Percentiles rank a stretch among this genome's conserved stretches.
Evolutionary conservation across 2,329 filamentous ascomycete genomes (phyloP).

Genomic region (Aspergillus arachidicola): DNA sequence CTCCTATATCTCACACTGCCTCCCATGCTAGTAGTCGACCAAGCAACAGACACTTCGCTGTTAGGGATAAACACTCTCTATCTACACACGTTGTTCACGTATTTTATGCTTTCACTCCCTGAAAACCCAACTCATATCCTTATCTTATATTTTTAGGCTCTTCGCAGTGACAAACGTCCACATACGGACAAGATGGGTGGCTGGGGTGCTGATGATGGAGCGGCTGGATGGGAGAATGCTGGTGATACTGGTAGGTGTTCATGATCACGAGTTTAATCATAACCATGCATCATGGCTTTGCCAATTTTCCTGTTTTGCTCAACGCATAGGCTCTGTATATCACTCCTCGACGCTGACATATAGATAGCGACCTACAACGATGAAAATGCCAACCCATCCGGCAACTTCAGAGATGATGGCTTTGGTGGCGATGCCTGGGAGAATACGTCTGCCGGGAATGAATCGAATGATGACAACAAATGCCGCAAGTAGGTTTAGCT

Average conservation of each 20-base stretch:
- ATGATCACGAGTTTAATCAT: neutral
- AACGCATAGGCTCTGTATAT: too few relatives aligned
- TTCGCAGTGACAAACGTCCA: neutral
- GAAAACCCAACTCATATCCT: neutral
- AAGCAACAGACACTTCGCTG: neutral
- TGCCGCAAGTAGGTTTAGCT: conserved; percentile 42
- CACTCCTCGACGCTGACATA: neutral
- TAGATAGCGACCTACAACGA: conserved; percentile 9
- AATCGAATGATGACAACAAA: conserved; percentile 23
- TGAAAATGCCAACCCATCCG: conserved; percentile 19
- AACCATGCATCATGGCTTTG: neutral
- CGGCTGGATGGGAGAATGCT: neutral
- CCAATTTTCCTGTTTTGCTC: neutral
- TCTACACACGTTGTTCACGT: neutral
- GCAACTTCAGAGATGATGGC: conserved; percentile 5
- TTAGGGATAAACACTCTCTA: neutral
- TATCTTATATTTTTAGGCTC: neutral
- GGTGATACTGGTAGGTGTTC: neutral
- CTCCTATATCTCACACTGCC: neutral
- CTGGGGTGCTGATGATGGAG: neutral
- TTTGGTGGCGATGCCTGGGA: conserved; percentile 11
- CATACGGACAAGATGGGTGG: neutral
- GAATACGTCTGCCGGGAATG: conserved; percentile 8
- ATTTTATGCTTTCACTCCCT: neutral
- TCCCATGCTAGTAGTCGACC: neutral